Base-by-base conservation (phyloP, 1,139 yeast genomes). In the Diutina scorzettiae region DNA sequence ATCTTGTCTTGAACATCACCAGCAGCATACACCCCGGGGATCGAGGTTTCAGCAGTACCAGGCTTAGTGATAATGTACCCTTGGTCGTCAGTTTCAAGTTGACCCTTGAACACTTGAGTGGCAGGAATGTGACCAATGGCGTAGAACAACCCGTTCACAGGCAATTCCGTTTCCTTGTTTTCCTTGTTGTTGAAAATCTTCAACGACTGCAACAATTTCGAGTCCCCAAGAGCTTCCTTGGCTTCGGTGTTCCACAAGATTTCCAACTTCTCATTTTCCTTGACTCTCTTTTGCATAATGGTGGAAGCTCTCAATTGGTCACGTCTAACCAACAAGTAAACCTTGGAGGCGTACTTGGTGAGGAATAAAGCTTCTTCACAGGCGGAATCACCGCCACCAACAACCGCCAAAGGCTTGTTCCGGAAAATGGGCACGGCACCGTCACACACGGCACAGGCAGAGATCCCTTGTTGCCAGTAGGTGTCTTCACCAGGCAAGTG, bases 361-460 rank as follows among this genome's bases (percentile, higher is more conserved):
- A 91, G 74, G 66, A 91, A 91, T 50, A 85, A 69, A 18, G 98
- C 98, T 69, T 91, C 98, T 69, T 91, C 98, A 66, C 97, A 94
- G 24, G 98, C 98, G 50, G 96, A 87, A 64, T 91, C 98, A 62
- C 98, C 98, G 53, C 98, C 98, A 48, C 98, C 98, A 54, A 91
- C 71, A 45, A 91, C 98, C 16, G 96, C 97, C 57, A 91, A 76
- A 36, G 98, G 97, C 66, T 87, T 84, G 72, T 91, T 84, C 73
- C 97, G 82, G 72, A 91, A 91, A 56, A 91, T 87, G 55, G 98
- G 98, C 39, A 91, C 95, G 30, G 98, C 98, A 63, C 98, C 98
- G 60, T 91, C 98, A 69, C 98, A 91, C 48, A 91, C 98, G 42
- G 98, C 98, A 73, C 98, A 91, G 18, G 98, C 98, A 51, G 95